A percentile compares a stretch with the other conserved stretches of the same genome.
Conservation (phyloP, 75 land plant species). For the Ceratopteris richardii region DNA sequence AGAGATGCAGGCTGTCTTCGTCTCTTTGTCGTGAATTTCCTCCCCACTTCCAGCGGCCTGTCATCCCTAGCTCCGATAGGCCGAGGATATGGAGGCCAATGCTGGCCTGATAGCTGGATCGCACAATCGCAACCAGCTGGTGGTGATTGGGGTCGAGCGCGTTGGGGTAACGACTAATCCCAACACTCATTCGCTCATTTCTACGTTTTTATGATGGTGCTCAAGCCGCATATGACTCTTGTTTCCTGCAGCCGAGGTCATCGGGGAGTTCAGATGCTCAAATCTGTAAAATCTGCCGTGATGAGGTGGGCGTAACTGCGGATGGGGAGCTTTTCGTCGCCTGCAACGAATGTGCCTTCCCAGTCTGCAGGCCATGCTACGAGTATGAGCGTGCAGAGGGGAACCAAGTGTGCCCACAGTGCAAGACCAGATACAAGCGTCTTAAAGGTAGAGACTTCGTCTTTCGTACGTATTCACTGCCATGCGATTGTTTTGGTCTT, state of each 20-base stretch:
- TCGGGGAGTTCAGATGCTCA: constrained; percentile 48
- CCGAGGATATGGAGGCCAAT: constrained; percentile 46
- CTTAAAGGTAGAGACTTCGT: constrained; percentile 44
- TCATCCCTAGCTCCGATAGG: neutral
- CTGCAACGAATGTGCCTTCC: constrained; percentile 93
- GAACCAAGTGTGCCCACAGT: constrained; percentile 67
- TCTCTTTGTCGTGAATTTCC: no score
- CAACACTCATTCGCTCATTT: neutral
- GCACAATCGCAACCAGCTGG: constrained; percentile 65
- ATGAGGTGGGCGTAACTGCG: constrained; percentile 60
- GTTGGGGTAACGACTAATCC: neutral
- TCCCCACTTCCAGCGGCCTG: no score
- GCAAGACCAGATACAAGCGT: constrained; percentile 79
- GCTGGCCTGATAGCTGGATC: constrained; percentile 78
- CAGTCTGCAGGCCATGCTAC: constrained; percentile 76
- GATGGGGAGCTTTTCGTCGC: constrained; percentile 84
- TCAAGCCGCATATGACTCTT: no score
- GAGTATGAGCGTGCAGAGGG: constrained; percentile 87
- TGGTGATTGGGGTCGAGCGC: constrained; percentile 33
- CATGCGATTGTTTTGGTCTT: neutral
- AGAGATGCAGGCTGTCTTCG: no score
- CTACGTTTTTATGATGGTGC: no score
- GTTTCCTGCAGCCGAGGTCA: constrained; percentile 58
- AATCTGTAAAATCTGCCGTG: constrained; percentile 84
- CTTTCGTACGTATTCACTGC: neutral